Evolutionary conservation across 345 rosid species (phyloP), one percentile per base, ranked within the genome.

Genomic region (Kernera saxatilis): DNA sequence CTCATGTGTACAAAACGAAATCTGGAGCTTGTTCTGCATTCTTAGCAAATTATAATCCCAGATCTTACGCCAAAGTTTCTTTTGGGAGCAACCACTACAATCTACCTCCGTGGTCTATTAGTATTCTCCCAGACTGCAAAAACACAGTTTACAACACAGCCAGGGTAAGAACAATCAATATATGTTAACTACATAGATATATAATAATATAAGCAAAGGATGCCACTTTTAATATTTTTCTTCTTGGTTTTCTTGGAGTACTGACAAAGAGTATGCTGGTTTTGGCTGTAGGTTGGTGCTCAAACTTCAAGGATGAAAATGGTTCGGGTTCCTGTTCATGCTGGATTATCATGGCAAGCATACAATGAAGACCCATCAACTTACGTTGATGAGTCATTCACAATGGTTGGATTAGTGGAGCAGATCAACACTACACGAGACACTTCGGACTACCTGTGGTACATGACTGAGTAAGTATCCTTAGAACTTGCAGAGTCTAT

Each of bases 41-140:
- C 83, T 91, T 95, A 67, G 82, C 97, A 53, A 95, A 95, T 70
- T 86, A 90, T 79, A 79, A 95, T 64, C 80, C 82, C 54, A 78
- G 56, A 62, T 80, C 96, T 58, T 84, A 70, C 36, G 85, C 96
- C 9, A 92, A 79, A 76, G 98, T 95, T 64, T 63, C 94, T 44
- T 95, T 88, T 29, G 70, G 91, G 55, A 83, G 74, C 72, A 85
- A 67, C 84, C 98, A 92, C 79, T 92, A 90, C 78, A 87, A 92
- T 76, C 79, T 95, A 44, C 99, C 99, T 75, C 97, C 99, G 5
- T 95, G 99, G 99, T 92, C 99, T 71, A 83, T 95, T 59, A 95
- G 99, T 82, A 88, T 95, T 76, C 97, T 95, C 59, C 98, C 98
- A 7, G 98, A 92, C 82, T 95, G 98, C 92, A 88, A 88, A 86